Conservation (phyloP, 2,329 filamentous ascomycete genomes). For the Cladorrhinum sp. region DNA sequence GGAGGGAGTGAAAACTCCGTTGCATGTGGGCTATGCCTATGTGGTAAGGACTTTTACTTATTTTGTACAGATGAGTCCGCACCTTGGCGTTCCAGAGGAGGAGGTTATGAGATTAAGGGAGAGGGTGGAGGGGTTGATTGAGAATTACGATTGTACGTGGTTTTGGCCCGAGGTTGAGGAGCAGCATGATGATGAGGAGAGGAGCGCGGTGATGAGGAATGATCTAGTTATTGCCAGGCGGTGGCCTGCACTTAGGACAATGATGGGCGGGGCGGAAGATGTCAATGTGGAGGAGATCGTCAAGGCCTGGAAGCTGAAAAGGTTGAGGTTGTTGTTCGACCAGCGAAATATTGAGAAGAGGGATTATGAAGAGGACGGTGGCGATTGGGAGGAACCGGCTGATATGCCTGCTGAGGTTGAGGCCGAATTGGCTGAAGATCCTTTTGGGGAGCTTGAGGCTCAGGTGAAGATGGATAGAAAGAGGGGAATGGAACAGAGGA, state of each 20-base stretch:
- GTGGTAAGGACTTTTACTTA: conserved; percentile 30
- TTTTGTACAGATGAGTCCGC: conserved; percentile 48
- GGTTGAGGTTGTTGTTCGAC: background rate
- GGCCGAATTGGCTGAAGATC: background rate
- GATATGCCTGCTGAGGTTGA: background rate
- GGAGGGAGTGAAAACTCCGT: conserved; percentile 36
- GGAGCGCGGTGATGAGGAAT: conserved; percentile 3
- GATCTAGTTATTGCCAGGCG: conserved; percentile 12
- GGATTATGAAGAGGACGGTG: background rate
- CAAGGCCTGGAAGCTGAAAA: background rate
- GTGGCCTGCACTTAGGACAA: conserved; percentile 3
- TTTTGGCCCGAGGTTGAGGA: conserved; percentile 14
- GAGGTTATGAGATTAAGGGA: conserved; percentile 33
- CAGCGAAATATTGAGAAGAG: background rate
- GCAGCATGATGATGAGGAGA: background rate
- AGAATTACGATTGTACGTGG: conserved; percentile 22
- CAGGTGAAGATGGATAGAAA: background rate
- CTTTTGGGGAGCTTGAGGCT: background rate
- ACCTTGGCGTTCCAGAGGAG: conserved; percentile 27
- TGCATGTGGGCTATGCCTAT: conserved; percentile 35
- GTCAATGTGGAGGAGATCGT: background rate
- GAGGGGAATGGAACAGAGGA: background rate
- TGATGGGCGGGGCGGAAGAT: background rate
- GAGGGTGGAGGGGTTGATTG: conserved; percentile 20
- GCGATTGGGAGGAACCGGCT: background rate